Evolutionary conservation across 2,329 filamentous ascomycete species (phyloP).

Genomic region (Blumeria hordei): DNA sequence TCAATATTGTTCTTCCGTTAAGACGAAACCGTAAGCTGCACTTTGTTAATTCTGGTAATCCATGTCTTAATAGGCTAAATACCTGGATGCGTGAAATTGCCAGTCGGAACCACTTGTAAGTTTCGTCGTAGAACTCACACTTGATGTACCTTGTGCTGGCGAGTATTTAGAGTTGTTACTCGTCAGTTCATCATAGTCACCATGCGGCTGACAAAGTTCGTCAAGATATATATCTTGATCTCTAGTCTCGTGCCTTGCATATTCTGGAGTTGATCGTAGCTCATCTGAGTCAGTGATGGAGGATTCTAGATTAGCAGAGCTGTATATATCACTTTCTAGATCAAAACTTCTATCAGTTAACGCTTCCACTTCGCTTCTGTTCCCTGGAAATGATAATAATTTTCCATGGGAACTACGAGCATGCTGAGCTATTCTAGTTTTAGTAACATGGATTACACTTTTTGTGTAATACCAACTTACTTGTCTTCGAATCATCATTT

Average conservation of each 20-base stretch:
- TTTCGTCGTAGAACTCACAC: neutral
- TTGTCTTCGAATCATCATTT: conserved; percentile 1
- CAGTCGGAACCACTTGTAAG: neutral
- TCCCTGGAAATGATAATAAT: conserved; percentile 2
- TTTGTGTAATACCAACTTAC: conserved; percentile 1
- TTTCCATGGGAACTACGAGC: neutral
- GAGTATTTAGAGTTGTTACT: neutral
- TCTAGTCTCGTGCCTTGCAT: neutral
- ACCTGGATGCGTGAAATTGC: neutral
- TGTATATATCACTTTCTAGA: conserved; percentile 17
- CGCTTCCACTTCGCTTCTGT: neutral
- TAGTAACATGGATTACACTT: neutral
- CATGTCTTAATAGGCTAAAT: neutral
- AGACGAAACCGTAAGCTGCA: too few species aligned
- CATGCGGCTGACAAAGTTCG: neutral
- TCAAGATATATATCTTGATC: neutral
- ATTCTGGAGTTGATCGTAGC: neutral
- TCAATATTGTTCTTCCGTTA: neutral
- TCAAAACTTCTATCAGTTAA: conserved; percentile 12
- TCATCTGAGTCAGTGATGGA: conserved; percentile 6
- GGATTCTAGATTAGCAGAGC: conserved; percentile 14
- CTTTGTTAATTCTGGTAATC: neutral
- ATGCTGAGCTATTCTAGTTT: neutral
- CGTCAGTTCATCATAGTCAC: neutral
- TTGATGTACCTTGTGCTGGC: neutral